Base-by-base conservation (phyloP, 108 stramenopile genomes). In the Chaetoceros muelleri region DNA sequence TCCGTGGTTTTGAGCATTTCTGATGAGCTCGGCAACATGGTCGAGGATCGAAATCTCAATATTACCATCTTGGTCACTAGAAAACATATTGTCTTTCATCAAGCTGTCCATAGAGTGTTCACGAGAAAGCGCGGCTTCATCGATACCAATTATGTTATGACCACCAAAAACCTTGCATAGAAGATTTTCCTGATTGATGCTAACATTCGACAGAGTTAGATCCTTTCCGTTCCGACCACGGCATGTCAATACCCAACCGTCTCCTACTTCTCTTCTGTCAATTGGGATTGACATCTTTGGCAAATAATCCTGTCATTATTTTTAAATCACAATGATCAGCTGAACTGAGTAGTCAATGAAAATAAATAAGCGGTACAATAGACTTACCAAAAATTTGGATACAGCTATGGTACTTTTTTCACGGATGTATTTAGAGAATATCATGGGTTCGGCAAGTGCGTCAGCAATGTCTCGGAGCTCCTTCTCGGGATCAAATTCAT, bases 281-380 rank as follows among this genome's bases (percentile, higher is more conserved):
- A 92, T 79, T 7, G 90, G 90, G 48, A 92, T 92, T 0, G 84
- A 82, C 75, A 92, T 81, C 60, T 79, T 81, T 64, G 90, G 90
- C 16, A 92, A 73, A 44, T 92, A 87, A 44, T 85, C 84, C 76
- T 79, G 25, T 0, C 17, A 52, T 16, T 23, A 5, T 30, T 1
- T 31, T 46, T 28, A 58, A 57, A 57, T 13, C 18, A 1, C 5
- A 28, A 2, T 28, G 17, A 29, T 13, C 22, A 22, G 24, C 26
- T n/a, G 23, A 13, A 62, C 47, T 2, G 50, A 58, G 47, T 18
- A 27, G 13, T 20, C 29, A 46, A 50, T 27, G 5, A 28, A 50
- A 24, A 2, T 24, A 52, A 52, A 52, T 10, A 46, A 55, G 26
- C 18, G 30, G 1, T 54, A 19, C 22, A 1, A 51, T 0, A 2